A percentile compares a stretch with the other conserved stretches of the same genome.
Conservation (phyloP, 768 basidiomycete genomes). For the Tricholoma sp. region DNA sequence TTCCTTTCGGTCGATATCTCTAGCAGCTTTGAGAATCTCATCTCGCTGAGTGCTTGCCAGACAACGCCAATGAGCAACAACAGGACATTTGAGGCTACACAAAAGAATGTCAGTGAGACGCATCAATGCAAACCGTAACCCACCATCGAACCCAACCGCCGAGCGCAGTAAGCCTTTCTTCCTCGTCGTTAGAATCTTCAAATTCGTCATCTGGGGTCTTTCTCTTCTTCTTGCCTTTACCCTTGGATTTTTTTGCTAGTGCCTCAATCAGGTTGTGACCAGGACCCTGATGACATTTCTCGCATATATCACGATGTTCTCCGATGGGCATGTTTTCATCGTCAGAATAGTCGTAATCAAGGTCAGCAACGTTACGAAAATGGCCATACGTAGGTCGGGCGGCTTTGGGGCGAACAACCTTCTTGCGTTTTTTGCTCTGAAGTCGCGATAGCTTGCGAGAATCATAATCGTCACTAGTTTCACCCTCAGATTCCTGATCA, state of each 20-base stretch:
- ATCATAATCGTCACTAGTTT: conserved; percentile 22
- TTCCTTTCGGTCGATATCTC: conserved; percentile 41
- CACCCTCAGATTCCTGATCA: conserved; percentile 26
- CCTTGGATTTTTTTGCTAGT: conserved; percentile 25
- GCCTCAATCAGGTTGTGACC: conserved; percentile 47
- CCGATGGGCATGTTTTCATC: conserved; percentile 51
- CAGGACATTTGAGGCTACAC: conserved; percentile 68
- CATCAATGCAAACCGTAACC: conserved; percentile 14
- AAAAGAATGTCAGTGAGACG: conserved; percentile 10
- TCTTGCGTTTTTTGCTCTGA: conserved; percentile 18
- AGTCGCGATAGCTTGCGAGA: background rate
- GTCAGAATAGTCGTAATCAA: conserved; percentile 48
- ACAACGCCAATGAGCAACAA: conserved; percentile 74
- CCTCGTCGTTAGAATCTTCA: conserved; percentile 51
- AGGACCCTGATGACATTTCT: conserved; percentile 62
- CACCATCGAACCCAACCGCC: conserved; percentile 89
- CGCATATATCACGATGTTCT: conserved; percentile 61
- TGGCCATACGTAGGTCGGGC: conserved; percentile 39
- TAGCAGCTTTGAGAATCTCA: conserved; percentile 66
- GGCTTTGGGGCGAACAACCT: conserved; percentile 19
- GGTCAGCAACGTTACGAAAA: conserved; percentile 35
- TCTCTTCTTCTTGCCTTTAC: conserved; percentile 37
- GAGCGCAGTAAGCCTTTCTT: conserved; percentile 40
- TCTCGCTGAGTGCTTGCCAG: conserved; percentile 60
- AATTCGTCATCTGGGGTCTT: conserved; percentile 41